phyloP scores from a whole-genome alignment of 2,329 filamentous ascomycete genomes.

The Hymenoscyphus infarciens region DNA sequence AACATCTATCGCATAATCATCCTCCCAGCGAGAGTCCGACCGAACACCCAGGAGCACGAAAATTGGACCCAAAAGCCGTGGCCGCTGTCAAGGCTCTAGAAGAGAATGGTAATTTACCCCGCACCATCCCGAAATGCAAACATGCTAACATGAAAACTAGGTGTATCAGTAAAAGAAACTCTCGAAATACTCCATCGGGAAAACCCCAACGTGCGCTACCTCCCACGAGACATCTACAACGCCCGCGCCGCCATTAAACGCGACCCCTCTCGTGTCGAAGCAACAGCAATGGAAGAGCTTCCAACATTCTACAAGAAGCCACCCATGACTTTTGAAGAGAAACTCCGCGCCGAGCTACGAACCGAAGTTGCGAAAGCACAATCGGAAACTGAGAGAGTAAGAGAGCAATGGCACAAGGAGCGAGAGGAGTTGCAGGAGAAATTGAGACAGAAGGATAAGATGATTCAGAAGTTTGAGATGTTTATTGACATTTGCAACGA shows the following conservation, averaged over 20 bases:
- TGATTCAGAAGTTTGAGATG: conserved; percentile 63
- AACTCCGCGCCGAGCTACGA: conserved; percentile 58
- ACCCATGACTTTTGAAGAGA: conserved; percentile 59
- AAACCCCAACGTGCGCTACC: conserved; percentile 59
- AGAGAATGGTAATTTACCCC: conserved; percentile 53
- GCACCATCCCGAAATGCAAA: conserved; percentile 4
- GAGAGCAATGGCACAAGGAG: conserved; percentile 53
- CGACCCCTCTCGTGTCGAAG: conserved; percentile 60
- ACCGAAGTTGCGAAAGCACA: conserved; percentile 56
- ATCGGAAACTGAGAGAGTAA: conserved; percentile 55
- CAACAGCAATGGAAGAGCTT: conserved; percentile 54
- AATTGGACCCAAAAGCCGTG: conserved; percentile 65
- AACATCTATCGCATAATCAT: conserved; percentile 60
- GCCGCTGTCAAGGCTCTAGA: conserved; percentile 64
- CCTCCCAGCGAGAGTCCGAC: conserved; percentile 63
- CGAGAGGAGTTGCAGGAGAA: conserved; percentile 56
- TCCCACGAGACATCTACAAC: conserved; percentile 65
- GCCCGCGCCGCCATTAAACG: conserved; percentile 64
- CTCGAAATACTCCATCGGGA: conserved; percentile 62
- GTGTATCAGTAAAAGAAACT: conserved; percentile 63
- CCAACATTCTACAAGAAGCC: conserved; percentile 66
- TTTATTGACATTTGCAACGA: conserved; percentile 69
- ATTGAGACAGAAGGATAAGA: conserved; percentile 59
- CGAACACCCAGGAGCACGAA: conserved; percentile 62
- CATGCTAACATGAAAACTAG: conserved; percentile 44